Conservation (phyloP, 169 alveolate species). For the Perkinsus marinus region DNA sequence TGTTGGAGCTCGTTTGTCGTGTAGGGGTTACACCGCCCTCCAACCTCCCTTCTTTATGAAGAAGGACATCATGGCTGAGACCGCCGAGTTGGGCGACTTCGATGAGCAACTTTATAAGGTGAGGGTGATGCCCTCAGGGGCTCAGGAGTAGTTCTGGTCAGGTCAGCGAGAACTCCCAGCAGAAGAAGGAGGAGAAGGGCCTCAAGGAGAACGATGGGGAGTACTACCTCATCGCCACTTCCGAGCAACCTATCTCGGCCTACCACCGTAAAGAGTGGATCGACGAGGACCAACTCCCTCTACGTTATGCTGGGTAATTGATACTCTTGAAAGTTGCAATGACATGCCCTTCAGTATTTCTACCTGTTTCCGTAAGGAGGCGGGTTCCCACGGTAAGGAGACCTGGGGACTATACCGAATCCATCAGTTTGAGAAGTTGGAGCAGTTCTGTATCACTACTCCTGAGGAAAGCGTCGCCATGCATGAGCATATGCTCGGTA, state of each 20-base stretch:
- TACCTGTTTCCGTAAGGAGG: slow-evolving; percentile 97
- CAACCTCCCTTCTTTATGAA: slow-evolving; percentile 97
- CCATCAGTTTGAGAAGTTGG: slow-evolving; percentile 97
- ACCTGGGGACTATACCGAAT: slow-evolving; percentile 96
- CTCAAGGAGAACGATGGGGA: slow-evolving; percentile 26
- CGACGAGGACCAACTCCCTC: slow-evolving; percentile 8
- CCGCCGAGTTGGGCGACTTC: slow-evolving; percentile 94
- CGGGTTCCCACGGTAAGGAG: slow-evolving; percentile 99
- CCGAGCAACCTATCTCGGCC: slow-evolving; percentile 98
- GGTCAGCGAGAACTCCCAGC: background rate
- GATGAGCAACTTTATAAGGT: slow-evolving; percentile 85
- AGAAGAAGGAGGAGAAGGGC: background rate
- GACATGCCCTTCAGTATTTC: slow-evolving; percentile 83
- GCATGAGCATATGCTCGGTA: slow-evolving; percentile 19
- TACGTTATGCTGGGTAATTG: background rate
- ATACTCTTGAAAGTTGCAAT: background rate
- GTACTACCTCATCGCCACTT: slow-evolving; percentile 91
- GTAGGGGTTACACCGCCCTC: slow-evolving; percentile 78
- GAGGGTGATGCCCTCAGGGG: slow-evolving; percentile 7
- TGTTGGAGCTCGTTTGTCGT: background rate
- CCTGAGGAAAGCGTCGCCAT: slow-evolving; percentile 75
- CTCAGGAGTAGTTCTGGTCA: no score
- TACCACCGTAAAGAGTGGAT: slow-evolving; percentile 72
- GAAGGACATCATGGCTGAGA: slow-evolving; percentile 78
- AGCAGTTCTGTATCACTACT: slow-evolving; percentile 83